A percentile compares a stretch with the other conserved stretches of the same genome.
phyloP scores from a whole-genome alignment of 441 rosid genomes.

The Biscutella laevigata region DNA sequence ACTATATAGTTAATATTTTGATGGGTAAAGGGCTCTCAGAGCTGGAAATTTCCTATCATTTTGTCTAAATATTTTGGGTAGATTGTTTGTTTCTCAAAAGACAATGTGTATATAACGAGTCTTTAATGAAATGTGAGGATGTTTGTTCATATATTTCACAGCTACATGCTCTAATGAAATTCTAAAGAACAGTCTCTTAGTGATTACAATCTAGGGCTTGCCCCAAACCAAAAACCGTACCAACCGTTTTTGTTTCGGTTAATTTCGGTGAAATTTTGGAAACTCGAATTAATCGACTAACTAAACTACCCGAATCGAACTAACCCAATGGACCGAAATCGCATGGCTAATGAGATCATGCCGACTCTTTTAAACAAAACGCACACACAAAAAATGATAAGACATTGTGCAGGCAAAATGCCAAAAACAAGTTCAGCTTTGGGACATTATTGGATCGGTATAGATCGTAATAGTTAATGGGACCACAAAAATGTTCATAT shows the following conservation, averaged over 20 bases:
- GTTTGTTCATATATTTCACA: conserved; percentile 11
- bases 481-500: conserved; percentile 8
- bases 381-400: too few species aligned
- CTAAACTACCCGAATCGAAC: too few species aligned
- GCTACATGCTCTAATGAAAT: conserved; percentile 2
- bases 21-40: too few species aligned
- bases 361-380: not conserved
- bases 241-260: too few species aligned
- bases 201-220: not conserved
- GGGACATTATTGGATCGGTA: not conserved
- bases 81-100: conserved; percentile 13
- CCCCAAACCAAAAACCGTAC: too few species aligned
- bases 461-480: not conserved
- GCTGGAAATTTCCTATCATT: too few species aligned
- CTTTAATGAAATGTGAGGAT: conserved; percentile 6
- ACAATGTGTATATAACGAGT: conserved; percentile 19
- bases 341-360: too few species aligned
- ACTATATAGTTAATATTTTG: conserved; percentile 13
- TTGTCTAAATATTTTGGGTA: not conserved
- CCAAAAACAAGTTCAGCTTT: not conserved
- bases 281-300: too few species aligned
- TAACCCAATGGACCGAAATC: too few species aligned
- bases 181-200: conserved; percentile 7
- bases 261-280: too few species aligned
- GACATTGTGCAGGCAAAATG: too few species aligned